Conservation (phyloP, 2,329 filamentous ascomycete genomes). For the Fusarium avenaceum region DNA sequence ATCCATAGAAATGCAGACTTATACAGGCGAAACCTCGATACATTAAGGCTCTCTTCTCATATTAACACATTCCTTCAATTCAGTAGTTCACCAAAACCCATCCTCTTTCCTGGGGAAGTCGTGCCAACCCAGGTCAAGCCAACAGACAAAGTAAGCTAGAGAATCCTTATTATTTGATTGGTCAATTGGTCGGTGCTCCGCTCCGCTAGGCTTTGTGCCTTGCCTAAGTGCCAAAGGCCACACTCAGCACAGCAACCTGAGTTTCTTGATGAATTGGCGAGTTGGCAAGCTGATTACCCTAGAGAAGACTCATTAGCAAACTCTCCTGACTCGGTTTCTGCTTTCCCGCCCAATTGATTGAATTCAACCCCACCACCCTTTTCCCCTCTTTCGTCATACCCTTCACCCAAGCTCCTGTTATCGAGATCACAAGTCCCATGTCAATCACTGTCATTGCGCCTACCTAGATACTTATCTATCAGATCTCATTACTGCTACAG, state of each 20-base stretch:
- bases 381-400: slow-evolving; percentile 29
- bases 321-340: slow-evolving; percentile 34
- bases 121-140: slow-evolving; percentile 4
- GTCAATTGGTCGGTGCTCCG: slow-evolving; percentile 23
- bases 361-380: slow-evolving; percentile 35
- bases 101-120: background rate
- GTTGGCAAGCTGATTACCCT: slow-evolving; percentile 27
- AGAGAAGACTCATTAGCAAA: slow-evolving; percentile 13
- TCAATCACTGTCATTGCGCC: slow-evolving; percentile 4
- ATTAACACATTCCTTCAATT: background rate
- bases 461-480: background rate
- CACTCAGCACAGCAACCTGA: background rate
- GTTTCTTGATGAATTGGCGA: background rate
- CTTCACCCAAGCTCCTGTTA: slow-evolving; percentile 2
- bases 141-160: background rate
- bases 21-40: rapidly evolving
- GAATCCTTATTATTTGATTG: slow-evolving; percentile 31
- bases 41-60: background rate
- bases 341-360: slow-evolving; percentile 13
- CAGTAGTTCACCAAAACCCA: background rate
- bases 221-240: slow-evolving; percentile 31
- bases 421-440: slow-evolving; percentile 32
- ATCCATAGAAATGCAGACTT: background rate
- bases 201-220: slow-evolving; percentile 33
- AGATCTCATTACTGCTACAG: slow-evolving; percentile 7